These are phyloP conservation scores for Pseudogymnoascus sp. DNA, from an alignment of 2,329 filamentous ascomycete species.

Conservation along the genomic window DNA sequence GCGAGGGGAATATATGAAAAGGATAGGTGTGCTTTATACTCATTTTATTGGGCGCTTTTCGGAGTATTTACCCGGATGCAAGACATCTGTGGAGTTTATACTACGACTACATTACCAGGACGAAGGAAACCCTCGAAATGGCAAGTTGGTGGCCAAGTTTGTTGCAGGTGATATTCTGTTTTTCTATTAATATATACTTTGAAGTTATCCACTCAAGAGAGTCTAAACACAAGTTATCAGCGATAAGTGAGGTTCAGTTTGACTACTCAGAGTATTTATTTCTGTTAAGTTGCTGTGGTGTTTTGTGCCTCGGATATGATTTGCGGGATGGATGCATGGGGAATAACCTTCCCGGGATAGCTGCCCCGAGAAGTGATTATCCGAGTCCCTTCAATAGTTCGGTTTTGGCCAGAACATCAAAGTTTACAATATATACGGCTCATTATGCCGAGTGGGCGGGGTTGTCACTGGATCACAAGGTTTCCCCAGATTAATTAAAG, in stretches of 20 bases:
- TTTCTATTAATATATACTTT: not conserved
- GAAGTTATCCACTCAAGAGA: not conserved
- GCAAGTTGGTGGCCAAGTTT: not conserved
- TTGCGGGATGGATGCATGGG: not conserved
- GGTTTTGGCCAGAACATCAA: not conserved
- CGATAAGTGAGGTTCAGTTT: not conserved
- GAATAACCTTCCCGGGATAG: not conserved
- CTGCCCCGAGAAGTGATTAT: not conserved
- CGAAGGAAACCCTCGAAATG: not conserved
- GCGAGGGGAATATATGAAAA: not conserved
- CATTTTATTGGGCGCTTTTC: too few species aligned
- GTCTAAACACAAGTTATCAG: not conserved
- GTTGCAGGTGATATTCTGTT: not conserved
- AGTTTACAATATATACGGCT: not conserved
- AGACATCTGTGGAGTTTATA: not conserved
- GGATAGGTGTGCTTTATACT: too few species aligned
- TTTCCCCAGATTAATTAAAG: conserved; percentile 3
- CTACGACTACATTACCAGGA: not conserved
- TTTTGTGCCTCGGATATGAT: not conserved
- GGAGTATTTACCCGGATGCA: not conserved
- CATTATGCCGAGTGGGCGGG: not conserved
- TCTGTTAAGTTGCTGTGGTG: not conserved
- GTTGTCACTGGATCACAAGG: not conserved
- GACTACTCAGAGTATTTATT: not conserved
- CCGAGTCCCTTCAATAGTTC: not conserved